phyloP scores from a whole-genome alignment of 2,329 filamentous ascomycete species.

The Alternaria burnsii region DNA sequence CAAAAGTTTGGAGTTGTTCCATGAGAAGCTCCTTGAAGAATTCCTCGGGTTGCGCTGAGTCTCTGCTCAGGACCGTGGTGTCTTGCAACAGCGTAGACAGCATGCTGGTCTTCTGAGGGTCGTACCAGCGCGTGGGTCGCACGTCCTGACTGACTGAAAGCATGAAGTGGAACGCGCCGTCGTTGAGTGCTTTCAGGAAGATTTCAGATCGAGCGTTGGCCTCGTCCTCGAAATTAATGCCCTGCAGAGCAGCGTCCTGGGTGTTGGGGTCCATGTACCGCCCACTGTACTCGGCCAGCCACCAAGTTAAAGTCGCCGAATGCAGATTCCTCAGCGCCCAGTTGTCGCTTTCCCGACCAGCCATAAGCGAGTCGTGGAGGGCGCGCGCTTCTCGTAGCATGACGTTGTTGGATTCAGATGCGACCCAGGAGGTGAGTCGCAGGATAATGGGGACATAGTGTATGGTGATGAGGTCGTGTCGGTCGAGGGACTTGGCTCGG shows the following conservation, averaged over 20 bases:
- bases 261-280: conserved; percentile 81
- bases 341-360: conserved; percentile 69
- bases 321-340: conserved; percentile 81
- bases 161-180: conserved; percentile 92
- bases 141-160: conserved; percentile 84
- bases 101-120: conserved; percentile 83
- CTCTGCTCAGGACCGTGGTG: conserved; percentile 72
- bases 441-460: conserved; percentile 85
- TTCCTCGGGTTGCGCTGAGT: conserved; percentile 72
- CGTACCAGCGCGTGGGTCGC: conserved; percentile 83
- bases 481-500: conserved; percentile 73
- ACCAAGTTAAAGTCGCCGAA: conserved; percentile 81
- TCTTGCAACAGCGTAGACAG: conserved; percentile 85
- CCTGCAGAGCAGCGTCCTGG: conserved; percentile 56
- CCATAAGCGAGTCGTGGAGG: conserved; percentile 73
- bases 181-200: conserved; percentile 80
- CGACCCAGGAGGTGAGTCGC: conserved; percentile 78
- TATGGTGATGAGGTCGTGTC: conserved; percentile 76
- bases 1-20: conserved; percentile 83
- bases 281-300: conserved; percentile 92
- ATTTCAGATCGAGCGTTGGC: conserved; percentile 74
- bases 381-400: conserved; percentile 74
- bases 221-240: conserved; percentile 72
- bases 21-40: conserved; percentile 78
- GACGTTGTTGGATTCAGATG: conserved; percentile 72